Evolutionary conservation across 1,284 basidiomycete species (phyloP).

Genomic region (Melampsora americana): DNA sequence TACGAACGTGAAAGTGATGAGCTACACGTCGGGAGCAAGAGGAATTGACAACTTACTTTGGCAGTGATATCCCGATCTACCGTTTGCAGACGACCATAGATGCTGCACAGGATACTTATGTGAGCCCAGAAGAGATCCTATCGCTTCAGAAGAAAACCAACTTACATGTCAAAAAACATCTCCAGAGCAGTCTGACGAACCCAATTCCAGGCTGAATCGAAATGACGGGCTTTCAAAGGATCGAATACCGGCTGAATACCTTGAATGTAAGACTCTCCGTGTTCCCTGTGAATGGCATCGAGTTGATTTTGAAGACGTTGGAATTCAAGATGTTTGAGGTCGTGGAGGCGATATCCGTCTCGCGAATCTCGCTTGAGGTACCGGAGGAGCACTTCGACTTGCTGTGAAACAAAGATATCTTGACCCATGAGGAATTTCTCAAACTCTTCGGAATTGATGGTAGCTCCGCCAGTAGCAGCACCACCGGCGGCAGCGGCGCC

Average conservation of each 20-base stretch:
- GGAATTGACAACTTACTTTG: constrained; percentile 4
- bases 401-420: constrained; percentile 82
- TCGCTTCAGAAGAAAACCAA: constrained; percentile 6
- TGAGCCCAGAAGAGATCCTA: too few relatives aligned
- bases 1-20: constrained; percentile 60
- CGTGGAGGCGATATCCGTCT: constrained; percentile 80
- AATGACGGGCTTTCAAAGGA: constrained; percentile 88
- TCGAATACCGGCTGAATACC: constrained; percentile 93
- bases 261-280: constrained; percentile 86
- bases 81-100: constrained; percentile 81
- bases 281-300: constrained; percentile 80
- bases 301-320: constrained; percentile 75
- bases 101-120: constrained; percentile 44
- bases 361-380: constrained; percentile 91
- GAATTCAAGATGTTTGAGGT: constrained; percentile 73
- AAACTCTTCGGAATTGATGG: constrained; percentile 97
- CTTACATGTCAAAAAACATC: constrained; percentile 95
- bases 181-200: constrained; percentile 80
- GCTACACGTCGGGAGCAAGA: background rate
- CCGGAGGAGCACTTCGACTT: constrained; percentile 94
- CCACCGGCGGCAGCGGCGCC: constrained; percentile 62
- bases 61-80: constrained; percentile 64
- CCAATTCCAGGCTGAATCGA: constrained; percentile 99
- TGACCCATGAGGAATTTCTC: constrained; percentile 91
- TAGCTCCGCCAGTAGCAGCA: constrained; percentile 60